These are phyloP conservation scores for Coemansia sp. DNA, from an alignment of 192 early-diverging fungal species.

Conservation along the genomic window DNA sequence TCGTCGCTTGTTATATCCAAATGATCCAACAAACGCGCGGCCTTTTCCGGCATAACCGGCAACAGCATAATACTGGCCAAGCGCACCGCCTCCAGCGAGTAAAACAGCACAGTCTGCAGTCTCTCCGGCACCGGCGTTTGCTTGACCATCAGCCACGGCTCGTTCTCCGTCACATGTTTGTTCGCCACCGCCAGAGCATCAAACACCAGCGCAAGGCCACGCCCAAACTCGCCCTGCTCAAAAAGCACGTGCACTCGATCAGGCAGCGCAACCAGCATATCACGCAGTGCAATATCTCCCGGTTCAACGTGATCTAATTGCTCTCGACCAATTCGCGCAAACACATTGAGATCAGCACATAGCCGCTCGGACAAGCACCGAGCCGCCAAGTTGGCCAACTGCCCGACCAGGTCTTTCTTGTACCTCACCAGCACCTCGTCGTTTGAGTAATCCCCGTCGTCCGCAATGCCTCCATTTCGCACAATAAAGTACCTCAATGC, in stretches of 20 bases:
- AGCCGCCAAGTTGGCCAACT: conserved; percentile 80
- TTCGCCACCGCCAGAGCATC: conserved; percentile 72
- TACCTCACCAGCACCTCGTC: conserved; percentile 67
- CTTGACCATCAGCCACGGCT: conserved; percentile 83
- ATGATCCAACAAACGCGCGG: conserved; percentile 62
- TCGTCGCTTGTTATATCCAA: conserved; percentile 60
- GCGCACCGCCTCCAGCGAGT: conserved; percentile 73
- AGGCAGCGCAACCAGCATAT: conserved; percentile 17
- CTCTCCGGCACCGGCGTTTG: conserved; percentile 29
- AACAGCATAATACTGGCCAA: conserved; percentile 72
- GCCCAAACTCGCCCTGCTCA: conserved; percentile 62
- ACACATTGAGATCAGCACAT: conserved; percentile 23
- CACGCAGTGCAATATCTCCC: neutral
- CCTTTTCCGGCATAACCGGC: conserved; percentile 84
- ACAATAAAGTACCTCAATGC: conserved; percentile 87
- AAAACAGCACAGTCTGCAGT: conserved; percentile 68
- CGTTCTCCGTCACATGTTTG: conserved; percentile 61
- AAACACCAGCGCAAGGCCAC: conserved; percentile 62
- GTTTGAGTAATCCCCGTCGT: conserved; percentile 81
- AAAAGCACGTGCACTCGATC: conserved; percentile 42
- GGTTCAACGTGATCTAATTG: conserved; percentile 4
- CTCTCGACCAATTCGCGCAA: conserved; percentile 18
- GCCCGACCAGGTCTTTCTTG: conserved; percentile 75
- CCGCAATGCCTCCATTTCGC: conserved; percentile 81
- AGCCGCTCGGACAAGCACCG: conserved; percentile 60